These are phyloP conservation scores for Apophysomyces variabilis DNA, from an alignment of 371 early-diverging fungal genomes.

Conservation along the genomic window DNA sequence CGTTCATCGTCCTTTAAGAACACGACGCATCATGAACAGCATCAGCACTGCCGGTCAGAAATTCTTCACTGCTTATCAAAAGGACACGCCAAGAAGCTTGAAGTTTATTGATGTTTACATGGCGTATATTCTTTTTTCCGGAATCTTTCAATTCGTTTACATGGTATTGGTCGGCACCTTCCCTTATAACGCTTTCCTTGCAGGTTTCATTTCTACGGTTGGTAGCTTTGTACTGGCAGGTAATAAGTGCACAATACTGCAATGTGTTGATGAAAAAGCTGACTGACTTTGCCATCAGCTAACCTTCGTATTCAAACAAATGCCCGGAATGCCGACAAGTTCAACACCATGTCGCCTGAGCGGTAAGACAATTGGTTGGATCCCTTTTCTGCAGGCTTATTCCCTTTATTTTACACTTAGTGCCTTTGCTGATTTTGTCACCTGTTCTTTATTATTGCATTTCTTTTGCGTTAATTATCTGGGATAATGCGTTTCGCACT, in stretches of 20 bases:
- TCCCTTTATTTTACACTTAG: constrained; percentile 27
- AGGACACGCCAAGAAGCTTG: constrained; percentile 76
- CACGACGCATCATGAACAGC: constrained; percentile 22
- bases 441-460: constrained; percentile 53
- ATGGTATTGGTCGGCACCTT: constrained; percentile 84
- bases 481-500: constrained; percentile 32
- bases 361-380: constrained; percentile 14
- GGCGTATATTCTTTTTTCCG: constrained; percentile 83
- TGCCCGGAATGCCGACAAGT: constrained; percentile 18
- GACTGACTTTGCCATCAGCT: constrained; percentile 22
- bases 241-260: constrained; percentile 23
- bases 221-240: constrained; percentile 95
- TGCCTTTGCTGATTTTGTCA: constrained; percentile 60
- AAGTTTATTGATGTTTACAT: constrained; percentile 94
- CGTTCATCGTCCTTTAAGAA: background rate
- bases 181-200: constrained; percentile 97
- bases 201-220: constrained; percentile 92
- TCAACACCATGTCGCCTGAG: constrained; percentile 30
- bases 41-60: constrained; percentile 27
- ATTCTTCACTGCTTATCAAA: constrained; percentile 49
- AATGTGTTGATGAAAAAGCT: background rate
- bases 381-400: background rate
- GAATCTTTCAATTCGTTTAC: constrained; percentile 89
- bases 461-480: constrained; percentile 63
- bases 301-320: constrained; percentile 45